Base-by-base conservation (phyloP, 305 asterid genomes). In the Caryopteris hybrid region DNA sequence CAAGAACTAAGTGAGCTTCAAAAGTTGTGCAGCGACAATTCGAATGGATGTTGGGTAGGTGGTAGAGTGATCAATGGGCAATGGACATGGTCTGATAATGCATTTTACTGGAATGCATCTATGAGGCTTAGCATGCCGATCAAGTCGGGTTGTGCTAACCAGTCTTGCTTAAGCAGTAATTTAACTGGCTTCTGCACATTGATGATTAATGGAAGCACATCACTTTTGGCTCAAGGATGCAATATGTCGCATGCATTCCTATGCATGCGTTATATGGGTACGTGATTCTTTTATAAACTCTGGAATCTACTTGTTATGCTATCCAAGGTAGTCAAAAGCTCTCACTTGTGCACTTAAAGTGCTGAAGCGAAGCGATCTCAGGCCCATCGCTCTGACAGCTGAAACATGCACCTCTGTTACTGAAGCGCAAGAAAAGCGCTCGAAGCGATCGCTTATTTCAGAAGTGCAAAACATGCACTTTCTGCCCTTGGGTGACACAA, bases 41-140 rank as follows among this genome's bases (percentile, higher is more conserved):
- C 78, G 33, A 79, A 64, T 21, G 85, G 87, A 76, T 93, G 98
- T 77, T 93, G 98, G 98, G 79, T 93, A 79, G 98, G 97, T n/a
- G 97, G 96, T 53, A 83, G 80, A 77, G 67, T 64, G 56, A 66
- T 53, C 69, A 73, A 83, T 31, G 64, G 66, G 52, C 61, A 58
- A 53, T 93, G 97, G 95, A 80, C 68, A 74, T 90, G 99, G 99
- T 88, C 96, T 42, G 96, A 84, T 48, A 78, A 81, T 76, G 63
- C 88, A 51, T 79, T 88, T 59, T 51, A 55, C 64, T 85, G 84
- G 92, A 84, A 90, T 74, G 53, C 68, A 53, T 82, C 88, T 43
- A 52, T 75, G 45, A 23, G 21, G 45, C 74, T 83, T 47, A 70
- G 64, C 48, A 18, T 64, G 54, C 59, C 76, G 45, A 9, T 50